phyloP scores from a whole-genome alignment of 257 asterid species.

The Nicotiana otophora region DNA sequence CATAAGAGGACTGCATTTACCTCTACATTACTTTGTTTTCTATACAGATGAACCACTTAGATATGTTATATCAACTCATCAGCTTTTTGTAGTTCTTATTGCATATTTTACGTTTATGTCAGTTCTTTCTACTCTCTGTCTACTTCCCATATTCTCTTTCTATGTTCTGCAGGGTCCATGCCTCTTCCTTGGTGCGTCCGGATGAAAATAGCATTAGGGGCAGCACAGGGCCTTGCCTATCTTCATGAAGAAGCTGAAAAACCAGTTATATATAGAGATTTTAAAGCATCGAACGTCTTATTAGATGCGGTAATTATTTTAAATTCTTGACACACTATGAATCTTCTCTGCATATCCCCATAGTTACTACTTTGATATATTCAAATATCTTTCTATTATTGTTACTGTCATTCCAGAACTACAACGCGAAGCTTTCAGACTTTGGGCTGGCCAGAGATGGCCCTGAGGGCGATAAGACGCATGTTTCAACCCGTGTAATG shows the following conservation, averaged over 20 bases:
- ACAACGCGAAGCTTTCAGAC: constrained; percentile 79
- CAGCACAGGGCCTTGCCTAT: constrained; percentile 80
- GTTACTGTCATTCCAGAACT: constrained; percentile 46
- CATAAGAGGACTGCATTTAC: neutral
- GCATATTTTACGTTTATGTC: neutral
- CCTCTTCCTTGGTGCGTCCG: constrained; percentile 75
- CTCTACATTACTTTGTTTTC: neutral
- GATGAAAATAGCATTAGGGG: constrained; percentile 67
- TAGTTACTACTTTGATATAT: neutral
- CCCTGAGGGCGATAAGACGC: constrained; percentile 79
- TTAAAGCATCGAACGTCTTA: constrained; percentile 63
- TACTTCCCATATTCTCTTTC: neutral
- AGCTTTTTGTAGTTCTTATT: neutral
- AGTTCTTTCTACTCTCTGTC: neutral
- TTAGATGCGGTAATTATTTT: constrained; percentile 48
- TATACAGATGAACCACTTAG: neutral
- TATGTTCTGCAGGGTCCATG: constrained; percentile 39
- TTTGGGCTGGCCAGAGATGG: constrained; percentile 87
- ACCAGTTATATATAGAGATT: constrained; percentile 71
- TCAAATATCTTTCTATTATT: constrained; percentile 10
- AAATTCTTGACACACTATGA: constrained; percentile 14
- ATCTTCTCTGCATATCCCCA: neutral
- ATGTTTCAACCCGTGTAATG: constrained; percentile 82
- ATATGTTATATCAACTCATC: neutral
- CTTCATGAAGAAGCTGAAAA: constrained; percentile 82